Percentiles rank a stretch among this genome's conserved stretches.
phyloP scores from a whole-genome alignment of 2,329 filamentous ascomycete genomes.

The Cadophora malorum region DNA sequence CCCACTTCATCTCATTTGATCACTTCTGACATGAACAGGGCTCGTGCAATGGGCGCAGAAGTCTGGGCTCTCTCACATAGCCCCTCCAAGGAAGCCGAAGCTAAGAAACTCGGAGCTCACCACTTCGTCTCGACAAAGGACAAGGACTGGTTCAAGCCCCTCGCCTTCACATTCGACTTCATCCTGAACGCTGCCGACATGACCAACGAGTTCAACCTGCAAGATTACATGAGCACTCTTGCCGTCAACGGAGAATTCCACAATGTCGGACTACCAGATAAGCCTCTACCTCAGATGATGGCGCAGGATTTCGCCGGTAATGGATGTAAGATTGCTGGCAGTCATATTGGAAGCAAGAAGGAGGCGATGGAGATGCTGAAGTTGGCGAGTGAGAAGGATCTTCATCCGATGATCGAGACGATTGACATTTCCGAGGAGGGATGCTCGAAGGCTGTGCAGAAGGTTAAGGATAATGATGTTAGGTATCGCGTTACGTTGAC shows the following conservation, averaged over 20 bases:
- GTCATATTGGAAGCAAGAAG: constrained; percentile 66
- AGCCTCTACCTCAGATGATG: constrained; percentile 52
- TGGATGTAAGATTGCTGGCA: constrained; percentile 49
- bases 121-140: constrained; percentile 59
- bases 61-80: constrained; percentile 69
- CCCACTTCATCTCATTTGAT: neutral
- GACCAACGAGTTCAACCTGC: constrained; percentile 61
- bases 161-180: constrained; percentile 58
- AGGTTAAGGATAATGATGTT: constrained; percentile 74
- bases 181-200: constrained; percentile 58
- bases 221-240: constrained; percentile 56
- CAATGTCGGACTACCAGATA: constrained; percentile 62
- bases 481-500: constrained; percentile 75
- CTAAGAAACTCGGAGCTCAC: constrained; percentile 65
- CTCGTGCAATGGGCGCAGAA: constrained; percentile 72
- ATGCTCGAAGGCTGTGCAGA: constrained; percentile 71
- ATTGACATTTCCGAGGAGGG: constrained; percentile 57
- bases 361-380: constrained; percentile 66
- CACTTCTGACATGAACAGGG: constrained; percentile 39
- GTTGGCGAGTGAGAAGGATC: constrained; percentile 61
- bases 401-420: constrained; percentile 62
- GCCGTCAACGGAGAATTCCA: constrained; percentile 62
- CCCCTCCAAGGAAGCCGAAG: constrained; percentile 62
- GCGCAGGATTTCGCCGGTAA: constrained; percentile 50
- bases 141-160: constrained; percentile 61